Base-by-base conservation (phyloP, 192 early-diverging fungal species). In the Coemansia sp. region DNA sequence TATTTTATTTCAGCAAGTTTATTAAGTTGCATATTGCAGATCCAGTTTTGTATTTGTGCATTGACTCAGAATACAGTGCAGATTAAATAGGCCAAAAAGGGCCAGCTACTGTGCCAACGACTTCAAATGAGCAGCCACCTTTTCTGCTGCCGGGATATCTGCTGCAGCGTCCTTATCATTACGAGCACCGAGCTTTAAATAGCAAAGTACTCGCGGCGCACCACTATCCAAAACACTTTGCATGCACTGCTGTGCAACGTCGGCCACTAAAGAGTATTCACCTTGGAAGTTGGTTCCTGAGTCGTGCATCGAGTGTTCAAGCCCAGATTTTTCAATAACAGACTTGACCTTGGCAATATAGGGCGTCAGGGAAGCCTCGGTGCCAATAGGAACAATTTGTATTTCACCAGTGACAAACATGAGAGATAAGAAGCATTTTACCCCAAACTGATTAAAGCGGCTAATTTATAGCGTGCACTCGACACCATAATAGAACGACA, bases 401-500 rank as follows among this genome's bases (percentile, higher is more conserved):
- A 76, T 69, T 41, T 76, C 73, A 28, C 73, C 73, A 11, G 55
- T 70, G 51, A 76, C 73, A 28, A 57, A 70, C 73, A 76, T 76
- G 21, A 37, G 11, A 37, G 36, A n/a, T n/a, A n/a, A n/a, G n/a
- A n/a, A n/a, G n/a, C n/a, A n/a, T n/a, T n/a, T n/a, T n/a, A n/a
- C n/a, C n/a, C n/a, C n/a, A n/a, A n/a, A n/a, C n/a, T n/a, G n/a
- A n/a, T n/a, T n/a, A n/a, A n/a, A n/a, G n/a, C n/a, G n/a, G n/a
- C n/a, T 51, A 14, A 43, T 4, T 59, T 37, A 69, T 19, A 48
- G 19, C 0, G 21, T 61, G 26, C 58, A 61, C 12, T 45, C 23
- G 37, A 79, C 60, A 21, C 57, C 76, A 47, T 84, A 85, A 54
- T 80, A 37, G 50, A 80, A 72, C 39, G 86, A 65, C 12, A 98